A percentile compares a stretch with the other conserved stretches of the same genome.
These are phyloP conservation scores for Daedalea quercina DNA, from an alignment of 768 basidiomycete genomes.

Conservation along the genomic window DNA sequence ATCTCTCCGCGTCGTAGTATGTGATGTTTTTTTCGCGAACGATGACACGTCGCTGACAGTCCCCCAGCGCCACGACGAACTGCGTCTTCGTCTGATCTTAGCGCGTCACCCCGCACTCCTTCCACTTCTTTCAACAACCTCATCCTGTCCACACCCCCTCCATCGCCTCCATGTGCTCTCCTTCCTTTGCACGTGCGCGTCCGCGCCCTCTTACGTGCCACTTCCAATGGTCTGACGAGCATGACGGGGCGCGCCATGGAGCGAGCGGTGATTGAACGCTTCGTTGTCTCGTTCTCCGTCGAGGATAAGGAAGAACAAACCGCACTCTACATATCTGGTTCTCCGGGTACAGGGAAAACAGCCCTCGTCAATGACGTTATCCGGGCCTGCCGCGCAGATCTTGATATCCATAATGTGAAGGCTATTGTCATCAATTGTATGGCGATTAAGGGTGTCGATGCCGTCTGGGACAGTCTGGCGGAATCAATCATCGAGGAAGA, in stretches of 20 bases:
- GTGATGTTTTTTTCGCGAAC: conserved; percentile 12
- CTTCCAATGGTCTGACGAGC: conserved; percentile 47
- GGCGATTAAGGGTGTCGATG: conserved; percentile 60
- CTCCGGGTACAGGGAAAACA: conserved; percentile 91
- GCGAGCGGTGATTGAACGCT: conserved; percentile 48
- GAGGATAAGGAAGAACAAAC: conserved; percentile 24
- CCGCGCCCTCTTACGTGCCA: conserved; percentile 65
- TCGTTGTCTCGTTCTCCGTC: conserved; percentile 49
- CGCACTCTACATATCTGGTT: conserved; percentile 83
- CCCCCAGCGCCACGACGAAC: conserved; percentile 35
- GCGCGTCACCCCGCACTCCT: conserved; percentile 33
- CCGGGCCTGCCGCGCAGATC: conserved; percentile 27
- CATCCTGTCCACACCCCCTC: conserved; percentile 51
- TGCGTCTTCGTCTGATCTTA: conserved; percentile 41
- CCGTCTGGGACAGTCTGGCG: conserved; percentile 62
- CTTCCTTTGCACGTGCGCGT: conserved; percentile 51
- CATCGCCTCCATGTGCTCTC: conserved; percentile 43
- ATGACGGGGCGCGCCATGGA: conserved; percentile 69
- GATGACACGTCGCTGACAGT: background rate
- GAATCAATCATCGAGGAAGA: conserved; percentile 44
- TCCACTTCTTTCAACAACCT: conserved; percentile 35
- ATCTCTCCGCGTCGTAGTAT: conserved; percentile 40
- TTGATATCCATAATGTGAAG: conserved; percentile 37
- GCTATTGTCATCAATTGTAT: conserved; percentile 69
- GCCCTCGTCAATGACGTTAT: conserved; percentile 72